Evolutionary conservation across 495 filamentous ascomycete species (phyloP), one percentile per base, ranked within the genome.

Genomic region (Annulohypoxylon bovei): DNA sequence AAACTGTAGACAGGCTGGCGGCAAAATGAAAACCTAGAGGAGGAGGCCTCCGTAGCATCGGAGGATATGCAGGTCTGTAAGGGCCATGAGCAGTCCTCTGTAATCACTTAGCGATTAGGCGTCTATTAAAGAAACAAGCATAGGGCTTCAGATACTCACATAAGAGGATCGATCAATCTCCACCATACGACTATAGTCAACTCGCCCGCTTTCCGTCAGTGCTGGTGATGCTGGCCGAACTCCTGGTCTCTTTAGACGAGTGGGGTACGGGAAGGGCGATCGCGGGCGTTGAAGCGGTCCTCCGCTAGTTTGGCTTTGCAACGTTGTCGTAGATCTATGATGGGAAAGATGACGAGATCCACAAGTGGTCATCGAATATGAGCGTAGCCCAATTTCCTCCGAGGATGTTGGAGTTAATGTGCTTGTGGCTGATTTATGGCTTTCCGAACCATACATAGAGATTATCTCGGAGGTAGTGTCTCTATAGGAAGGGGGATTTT

Each of bases 211-310:
- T 62, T 87, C 86, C 22, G 83, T 87, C 52, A 87, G 68, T 42
- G 88, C 86, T 30, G 89, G 90, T 3, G 89, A 92, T 6, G 84
- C 82, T 12, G 89, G 87, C 22, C 88, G 85, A 63, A 90, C 87
- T 12, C 87, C 87, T 7, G 88, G 88, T 18, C 89, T 86, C 75
- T 86, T 89, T 22, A 90, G 80, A 28, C 88, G 83, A n/a, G 87
- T 85, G 6, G 88, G 88, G 68, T 91, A 91, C 8, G 83, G 82
- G 73, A 88, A 89, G 0, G 88, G 89, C 20, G 87, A 89, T 23
- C 86, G 82, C 37, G 88, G 88, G 9, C 88, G 81, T 64, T 84
- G 84, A 40, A 83, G 74, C 58, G 72, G 66, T 6, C 68, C 72
- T 7, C 70, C 33, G 62, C 68, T 76, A 76, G 72, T 37, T 27